Percentiles rank a stretch among this genome's conserved stretches.
Evolutionary conservation across 768 basidiomycete genomes (phyloP).

Genomic region (Lentinula sp.): DNA sequence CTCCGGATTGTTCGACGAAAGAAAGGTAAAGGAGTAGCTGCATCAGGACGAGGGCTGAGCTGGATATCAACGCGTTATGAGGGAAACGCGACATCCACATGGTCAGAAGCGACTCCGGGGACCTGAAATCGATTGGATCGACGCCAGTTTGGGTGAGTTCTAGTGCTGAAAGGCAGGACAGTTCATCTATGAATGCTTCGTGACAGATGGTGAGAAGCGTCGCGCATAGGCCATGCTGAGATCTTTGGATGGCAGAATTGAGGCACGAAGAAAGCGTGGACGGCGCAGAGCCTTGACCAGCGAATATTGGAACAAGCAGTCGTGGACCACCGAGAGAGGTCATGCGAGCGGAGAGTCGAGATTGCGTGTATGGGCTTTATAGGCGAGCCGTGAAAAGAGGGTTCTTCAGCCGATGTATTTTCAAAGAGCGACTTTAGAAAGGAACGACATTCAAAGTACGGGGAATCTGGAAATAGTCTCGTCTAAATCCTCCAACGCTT

Average conservation of each 20-base stretch:
- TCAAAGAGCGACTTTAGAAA: not conserved
- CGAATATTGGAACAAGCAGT: conserved; percentile 43
- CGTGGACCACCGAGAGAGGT: not conserved
- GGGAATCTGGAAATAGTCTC: not conserved
- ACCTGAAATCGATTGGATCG: conserved; percentile 37
- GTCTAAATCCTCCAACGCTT: not conserved
- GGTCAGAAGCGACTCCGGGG: conserved; percentile 31
- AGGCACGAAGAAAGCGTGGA: conserved; percentile 24
- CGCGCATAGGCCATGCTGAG: conserved; percentile 31
- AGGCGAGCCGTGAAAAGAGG: not conserved
- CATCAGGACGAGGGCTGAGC: conserved; percentile 40
- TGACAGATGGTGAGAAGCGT: conserved; percentile 46
- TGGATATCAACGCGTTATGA: conserved; percentile 44
- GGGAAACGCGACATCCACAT: conserved; percentile 26
- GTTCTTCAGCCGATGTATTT: not conserved
- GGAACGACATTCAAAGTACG: too few relatives aligned
- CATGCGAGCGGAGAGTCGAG: not conserved
- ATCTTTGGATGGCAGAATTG: conserved; percentile 35
- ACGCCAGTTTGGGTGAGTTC: conserved; percentile 31
- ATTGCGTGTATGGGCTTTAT: not conserved
- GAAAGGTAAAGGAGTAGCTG: conserved; percentile 50
- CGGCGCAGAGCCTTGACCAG: conserved; percentile 46
- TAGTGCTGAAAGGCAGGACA: conserved; percentile 34
- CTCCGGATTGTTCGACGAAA: conserved; percentile 23
- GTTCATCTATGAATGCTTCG: conserved; percentile 42